Base-by-base conservation (phyloP, 148 eudicot species). In the Silene latifolia region DNA sequence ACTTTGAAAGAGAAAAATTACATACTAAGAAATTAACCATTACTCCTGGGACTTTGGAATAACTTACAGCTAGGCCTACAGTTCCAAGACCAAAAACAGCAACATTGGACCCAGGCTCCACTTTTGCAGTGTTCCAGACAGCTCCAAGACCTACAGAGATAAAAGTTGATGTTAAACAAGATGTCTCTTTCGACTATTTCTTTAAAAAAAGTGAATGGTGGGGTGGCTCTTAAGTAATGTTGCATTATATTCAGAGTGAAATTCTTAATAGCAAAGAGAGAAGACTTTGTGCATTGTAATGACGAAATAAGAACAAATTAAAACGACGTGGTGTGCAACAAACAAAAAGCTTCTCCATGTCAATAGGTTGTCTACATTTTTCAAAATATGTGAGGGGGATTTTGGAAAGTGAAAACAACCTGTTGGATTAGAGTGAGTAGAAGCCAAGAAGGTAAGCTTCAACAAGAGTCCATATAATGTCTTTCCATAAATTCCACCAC, bases 121-220 rank as follows among this genome's bases (percentile, higher is more conserved):
- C 99, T 84, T 95, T 92, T 74, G 99, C 99, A 67, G 99, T 89
- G 88, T 95, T 95, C 99, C 98, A 91, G 72, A 94, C 98, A 78
- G 97, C 98, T 82, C 98, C 98, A 78, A 94, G 98, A 74, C 98
- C 99, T 92, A 56, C 3, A 53, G 7, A 24, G 24, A 67, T 59
- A n/a, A 60, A 73, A 48, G 24, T 8, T 56, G 57, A 47, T 42
- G 64, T 47, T 63, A 65, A 23, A 46, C 6, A 15, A 6, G 24
- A 47, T n/a, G 39, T 53, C n/a, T 32, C 12, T 32, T 15, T 27
- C 15, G 5, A 7, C 29, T 19, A 7, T 21, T 11, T 24, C 25
- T 8, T 19, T 3, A 39, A 5, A 20, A 7, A 20, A 19, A 24
- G 21, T 9, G 63, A 60, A 24, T 23, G 63, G 24, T 19, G 24